Evolutionary conservation across 129 eudicot genomes (phyloP).

Genomic region (Apium graveolens): DNA sequence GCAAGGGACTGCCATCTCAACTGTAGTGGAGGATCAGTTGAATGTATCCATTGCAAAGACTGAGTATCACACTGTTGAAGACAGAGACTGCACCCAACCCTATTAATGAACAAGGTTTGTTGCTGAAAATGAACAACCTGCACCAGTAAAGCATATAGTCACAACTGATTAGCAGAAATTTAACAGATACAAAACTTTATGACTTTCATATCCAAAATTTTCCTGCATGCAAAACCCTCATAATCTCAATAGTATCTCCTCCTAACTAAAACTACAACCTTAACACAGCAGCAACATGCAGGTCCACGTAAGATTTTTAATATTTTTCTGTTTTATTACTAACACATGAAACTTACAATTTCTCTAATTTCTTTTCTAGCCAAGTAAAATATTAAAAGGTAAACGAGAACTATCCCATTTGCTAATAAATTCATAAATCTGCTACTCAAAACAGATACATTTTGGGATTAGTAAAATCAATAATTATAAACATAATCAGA

Average conservation of each 20-base stretch:
- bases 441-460: not conserved
- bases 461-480: not conserved
- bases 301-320: no score
- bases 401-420: not conserved
- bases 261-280: not conserved
- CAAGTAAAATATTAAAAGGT: not conserved
- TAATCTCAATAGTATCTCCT: not conserved
- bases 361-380: not conserved
- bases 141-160: conserved; percentile 19
- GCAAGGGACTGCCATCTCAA: conserved; percentile 67
- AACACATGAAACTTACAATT: no score
- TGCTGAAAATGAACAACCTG: conserved; percentile 97
- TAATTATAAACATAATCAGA: not conserved
- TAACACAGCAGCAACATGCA: not conserved
- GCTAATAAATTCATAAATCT: not conserved
- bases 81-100: conserved; percentile 64
- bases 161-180: not conserved
- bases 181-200: not conserved
- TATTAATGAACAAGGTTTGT: conserved; percentile 64
- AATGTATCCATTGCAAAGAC: conserved; percentile 49
- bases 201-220: not conserved
- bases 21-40: conserved; percentile 70
- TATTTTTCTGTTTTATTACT: no score
- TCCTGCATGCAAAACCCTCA: not conserved
- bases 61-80: conserved; percentile 74